Conservation (phyloP, 176 grass and related monocot species). For the Alloteropsis semialata region DNA sequence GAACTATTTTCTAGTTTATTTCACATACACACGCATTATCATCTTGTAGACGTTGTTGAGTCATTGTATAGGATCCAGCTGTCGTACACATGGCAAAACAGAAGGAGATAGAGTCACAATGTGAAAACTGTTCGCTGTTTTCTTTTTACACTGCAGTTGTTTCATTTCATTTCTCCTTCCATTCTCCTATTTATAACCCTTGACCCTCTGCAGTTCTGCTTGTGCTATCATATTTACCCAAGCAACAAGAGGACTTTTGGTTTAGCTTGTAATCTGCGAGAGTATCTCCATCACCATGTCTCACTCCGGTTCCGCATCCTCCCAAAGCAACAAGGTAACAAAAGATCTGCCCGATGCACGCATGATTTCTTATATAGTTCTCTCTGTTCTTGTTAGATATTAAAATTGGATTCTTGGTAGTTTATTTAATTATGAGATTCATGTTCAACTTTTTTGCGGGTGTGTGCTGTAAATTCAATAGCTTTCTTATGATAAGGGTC, state of each 20-base stretch:
- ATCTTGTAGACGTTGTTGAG: background rate
- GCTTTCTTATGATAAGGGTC: background rate
- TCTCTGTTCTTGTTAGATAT: background rate
- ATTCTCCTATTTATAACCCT: background rate
- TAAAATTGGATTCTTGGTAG: background rate
- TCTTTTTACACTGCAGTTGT: background rate
- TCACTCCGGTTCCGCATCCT: background rate
- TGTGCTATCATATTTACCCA: background rate
- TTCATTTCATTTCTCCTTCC: background rate
- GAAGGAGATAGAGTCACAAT: background rate
- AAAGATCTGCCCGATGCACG: background rate
- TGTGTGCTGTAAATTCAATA: background rate
- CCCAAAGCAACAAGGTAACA: background rate
- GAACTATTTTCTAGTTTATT: background rate
- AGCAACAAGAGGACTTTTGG: too few species aligned
- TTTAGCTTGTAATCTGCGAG: background rate
- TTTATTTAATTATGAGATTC: background rate
- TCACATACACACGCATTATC: background rate
- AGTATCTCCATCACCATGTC: background rate
- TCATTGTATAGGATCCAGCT: background rate
- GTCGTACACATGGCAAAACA: background rate
- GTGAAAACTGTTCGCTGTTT: background rate
- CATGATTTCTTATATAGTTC: background rate
- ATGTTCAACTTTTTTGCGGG: background rate
- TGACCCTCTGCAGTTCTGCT: background rate